phyloP scores from a whole-genome alignment of 1,284 basidiomycete species.

The Sporisorium graminicola region DNA sequence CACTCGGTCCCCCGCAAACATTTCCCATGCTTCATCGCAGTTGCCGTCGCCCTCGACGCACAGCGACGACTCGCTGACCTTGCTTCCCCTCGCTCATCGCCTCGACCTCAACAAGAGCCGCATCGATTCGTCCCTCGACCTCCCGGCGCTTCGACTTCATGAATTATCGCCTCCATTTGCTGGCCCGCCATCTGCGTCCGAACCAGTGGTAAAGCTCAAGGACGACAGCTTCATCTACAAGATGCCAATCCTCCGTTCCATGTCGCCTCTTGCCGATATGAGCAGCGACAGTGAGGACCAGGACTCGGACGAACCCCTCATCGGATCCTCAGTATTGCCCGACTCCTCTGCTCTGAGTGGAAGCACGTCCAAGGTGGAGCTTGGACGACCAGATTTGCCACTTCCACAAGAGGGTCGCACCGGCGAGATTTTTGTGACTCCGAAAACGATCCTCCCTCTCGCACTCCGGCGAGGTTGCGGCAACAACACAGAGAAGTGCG shows the following conservation, averaged over 20 bases:
- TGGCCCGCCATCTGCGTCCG: not conserved
- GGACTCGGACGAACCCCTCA: constrained; percentile 6
- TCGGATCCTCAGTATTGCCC: not conserved
- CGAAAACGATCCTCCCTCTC: constrained; percentile 23
- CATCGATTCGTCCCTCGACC: not conserved
- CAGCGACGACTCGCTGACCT: constrained; percentile 22
- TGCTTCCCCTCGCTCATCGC: constrained; percentile 21
- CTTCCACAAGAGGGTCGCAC: constrained; percentile 29
- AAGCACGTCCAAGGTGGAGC: not conserved
- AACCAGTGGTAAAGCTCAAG: not conserved
- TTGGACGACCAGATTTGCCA: not conserved
- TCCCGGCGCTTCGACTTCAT: constrained; percentile 12
- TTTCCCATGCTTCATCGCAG: constrained; percentile 11
- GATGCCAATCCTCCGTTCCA: constrained; percentile 40
- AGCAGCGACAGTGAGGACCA: constrained; percentile 47
- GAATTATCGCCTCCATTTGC: not conserved
- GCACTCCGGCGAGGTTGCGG: constrained; percentile 1
- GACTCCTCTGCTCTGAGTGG: not conserved
- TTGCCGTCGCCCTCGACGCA: constrained; percentile 12
- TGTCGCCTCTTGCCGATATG: constrained; percentile 41
- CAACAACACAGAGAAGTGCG: constrained; percentile 8
- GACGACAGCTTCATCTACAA: constrained; percentile 33
- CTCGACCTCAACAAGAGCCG: constrained; percentile 7
- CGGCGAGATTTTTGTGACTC: constrained; percentile 37
- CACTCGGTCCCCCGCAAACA: constrained; percentile 16